Evolutionary conservation across 441 rosid genomes (phyloP), one percentile per base, ranked within the genome.

Genomic region (Adansonia grandidieri): DNA sequence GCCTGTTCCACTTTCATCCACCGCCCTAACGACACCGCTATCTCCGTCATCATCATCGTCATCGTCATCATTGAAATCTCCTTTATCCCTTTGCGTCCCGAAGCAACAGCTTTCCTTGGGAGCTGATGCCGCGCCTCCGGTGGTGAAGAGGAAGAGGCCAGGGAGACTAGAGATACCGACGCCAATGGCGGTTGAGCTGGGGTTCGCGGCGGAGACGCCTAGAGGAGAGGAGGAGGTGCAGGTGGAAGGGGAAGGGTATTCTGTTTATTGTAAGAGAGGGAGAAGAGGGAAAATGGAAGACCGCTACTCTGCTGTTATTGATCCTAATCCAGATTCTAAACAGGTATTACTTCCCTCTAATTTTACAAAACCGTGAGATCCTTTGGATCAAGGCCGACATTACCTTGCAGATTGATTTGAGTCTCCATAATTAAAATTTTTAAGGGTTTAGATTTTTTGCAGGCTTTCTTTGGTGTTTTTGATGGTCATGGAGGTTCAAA

Each of bases 401-500:
- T 44, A 45, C 50, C 11, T 45, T 45, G 10, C 50, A 45, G 50
- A 45, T 45, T 45, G 9, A 7, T 45, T 9, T 7, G 50, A 45
- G 50, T 8, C 17, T 37, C 9, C 1, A 15, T 64, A 3, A 64
- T 7, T n/a, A 40, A 37, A 37, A 64, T 6, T 64, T 37, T 32
- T 9, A 37, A 64, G 2, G 32, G 10, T 22, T 4, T 53, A 5
- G 1, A 5, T 47, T 75, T 75, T 48, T 77, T 44, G 2, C 85
- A 92, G 91, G 97, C 91, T 45, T 75, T 93, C 51, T 95, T 91
- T 81, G 96, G 98, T 40, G 84, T 95, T 10, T 95, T 88, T 62
- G 99, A 95, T 72, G 99, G 99, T 71, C 99, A 95, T 83, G 96
- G 98, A 6, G 95, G 98, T 2, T 65, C 84, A 4, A 85, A 90